A percentile compares a stretch with the other conserved stretches of the same genome.
These are phyloP conservation scores for Lactarius indigo DNA, from an alignment of 768 basidiomycete species.

Conservation along the genomic window DNA sequence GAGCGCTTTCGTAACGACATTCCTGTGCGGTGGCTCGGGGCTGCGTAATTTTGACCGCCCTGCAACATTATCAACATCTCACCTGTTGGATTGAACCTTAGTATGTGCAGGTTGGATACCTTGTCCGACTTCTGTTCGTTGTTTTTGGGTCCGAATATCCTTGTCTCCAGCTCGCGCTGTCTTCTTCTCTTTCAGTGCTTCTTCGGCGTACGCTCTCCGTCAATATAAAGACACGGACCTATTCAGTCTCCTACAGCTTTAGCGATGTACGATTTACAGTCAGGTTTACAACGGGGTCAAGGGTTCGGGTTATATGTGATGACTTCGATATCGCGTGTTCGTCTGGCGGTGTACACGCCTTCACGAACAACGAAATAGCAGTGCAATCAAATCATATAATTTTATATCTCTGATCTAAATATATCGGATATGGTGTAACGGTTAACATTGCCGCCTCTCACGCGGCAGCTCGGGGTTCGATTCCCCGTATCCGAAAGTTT, in stretches of 20 bases:
- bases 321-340: background rate
- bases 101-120: background rate
- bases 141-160: background rate
- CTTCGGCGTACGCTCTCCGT: background rate
- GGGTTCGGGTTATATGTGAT: background rate
- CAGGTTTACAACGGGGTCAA: background rate
- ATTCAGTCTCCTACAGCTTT: background rate
- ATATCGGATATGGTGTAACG: conserved; percentile 37
- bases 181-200: background rate
- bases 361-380: too few species aligned
- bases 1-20: background rate
- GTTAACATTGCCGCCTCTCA: conserved; percentile 39
- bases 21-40: background rate
- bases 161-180: background rate
- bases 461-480: conserved; percentile 43
- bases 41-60: background rate
- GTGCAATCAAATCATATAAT: background rate
- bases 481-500: conserved; percentile 38
- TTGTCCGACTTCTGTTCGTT: background rate
- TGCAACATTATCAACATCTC: background rate
- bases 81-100: too few species aligned
- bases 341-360: too few species aligned
- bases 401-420: fast-evolving
- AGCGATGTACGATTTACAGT: background rate
- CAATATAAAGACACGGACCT: background rate